Evolutionary conservation across 208 protist species (phyloP).

Genomic region (Trypanosoma vivax): DNA sequence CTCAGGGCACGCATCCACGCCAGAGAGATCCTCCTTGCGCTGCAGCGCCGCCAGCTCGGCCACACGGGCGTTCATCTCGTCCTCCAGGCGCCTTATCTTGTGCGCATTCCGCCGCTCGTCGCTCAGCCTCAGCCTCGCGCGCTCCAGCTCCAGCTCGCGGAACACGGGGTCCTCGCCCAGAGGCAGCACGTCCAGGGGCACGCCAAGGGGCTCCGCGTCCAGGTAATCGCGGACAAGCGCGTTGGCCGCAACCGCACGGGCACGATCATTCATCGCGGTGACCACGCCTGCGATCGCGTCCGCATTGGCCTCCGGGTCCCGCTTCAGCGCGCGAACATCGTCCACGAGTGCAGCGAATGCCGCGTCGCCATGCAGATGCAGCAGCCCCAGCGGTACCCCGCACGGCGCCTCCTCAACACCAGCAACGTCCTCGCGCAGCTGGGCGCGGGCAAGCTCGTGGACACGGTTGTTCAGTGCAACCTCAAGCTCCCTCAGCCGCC

Average conservation of each 20-base stretch:
- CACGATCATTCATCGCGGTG: constrained; percentile 44
- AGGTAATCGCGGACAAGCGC: constrained; percentile 53
- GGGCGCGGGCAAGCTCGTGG: constrained; percentile 30
- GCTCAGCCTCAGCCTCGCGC: constrained; percentile 59
- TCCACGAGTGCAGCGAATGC: constrained; percentile 49
- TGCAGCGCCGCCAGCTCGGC: constrained; percentile 55
- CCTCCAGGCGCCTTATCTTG: constrained; percentile 52
- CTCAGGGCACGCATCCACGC: constrained; percentile 52
- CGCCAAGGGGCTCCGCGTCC: constrained; percentile 42
- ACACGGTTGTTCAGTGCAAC: constrained; percentile 27
- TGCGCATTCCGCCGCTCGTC: constrained; percentile 40
- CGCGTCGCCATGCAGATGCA: constrained; percentile 44
- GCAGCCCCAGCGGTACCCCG: constrained; percentile 52
- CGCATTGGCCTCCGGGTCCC: constrained; percentile 32
- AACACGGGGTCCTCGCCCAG: constrained; percentile 60
- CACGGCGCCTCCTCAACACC: constrained; percentile 45
- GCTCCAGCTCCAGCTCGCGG: constrained; percentile 53
- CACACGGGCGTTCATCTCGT: constrained; percentile 64
- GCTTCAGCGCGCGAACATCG: constrained; percentile 53
- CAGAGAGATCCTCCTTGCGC: constrained; percentile 32
- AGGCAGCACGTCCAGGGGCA: constrained; percentile 44
- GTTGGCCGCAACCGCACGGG: constrained; percentile 39
- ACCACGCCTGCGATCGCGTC: constrained; percentile 34
- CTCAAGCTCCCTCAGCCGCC: constrained; percentile 48
- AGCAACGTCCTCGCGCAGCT: constrained; percentile 42